Evolutionary conservation across 176 grass and related monocot genomes (phyloP), one percentile per base, ranked within the genome.

Genomic region (Ensete ventricosum): DNA sequence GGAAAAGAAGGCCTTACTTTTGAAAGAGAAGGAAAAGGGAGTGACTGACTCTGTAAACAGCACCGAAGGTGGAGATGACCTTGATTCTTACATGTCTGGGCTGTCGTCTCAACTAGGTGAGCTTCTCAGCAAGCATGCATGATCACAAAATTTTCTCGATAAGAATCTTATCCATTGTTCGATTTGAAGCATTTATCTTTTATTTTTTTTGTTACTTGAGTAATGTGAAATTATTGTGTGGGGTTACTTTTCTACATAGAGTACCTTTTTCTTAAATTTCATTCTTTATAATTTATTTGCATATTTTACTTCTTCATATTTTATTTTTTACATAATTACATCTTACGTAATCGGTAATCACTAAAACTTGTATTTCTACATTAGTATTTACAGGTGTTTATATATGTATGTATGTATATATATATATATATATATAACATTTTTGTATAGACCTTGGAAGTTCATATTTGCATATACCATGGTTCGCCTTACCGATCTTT

Each of bases 1-100:
- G 79, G 78, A 73, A 75, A 99, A 87, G 87, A 87, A 69, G 73
- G 88, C 87, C 75, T 85, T 90, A 72, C 84, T 99, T 43, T 73
- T 86, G 82, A 89, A 91, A 57, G 95, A 94, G 77, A 89, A 84
- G 70, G 84, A 72, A 84, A 90, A 89, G 82, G 74, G 87, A 68
- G 55, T 48, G 54, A 78, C 81, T 51, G 69, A 66, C 12, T 60
- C 75, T 54, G 65, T 62, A 8, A 64, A 83, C 43, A 82, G 73
- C 79, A 76, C 25, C 24, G 84, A 91, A 77, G 58, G 34, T 74
- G 86, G 73, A 76, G 95, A 98, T 87, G 90, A 94, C 65, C 95
- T 99, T 85, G 95, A 99, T 85, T 76, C 86, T 84, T 99, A 89
- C 79, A 99, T 99, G 95, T 89, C 84, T 84, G 88, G 90, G 29